A percentile compares a stretch with the other conserved stretches of the same genome.
These are phyloP conservation scores for Zostera marina DNA, from an alignment of 116 monocot species.

Conservation along the genomic window DNA sequence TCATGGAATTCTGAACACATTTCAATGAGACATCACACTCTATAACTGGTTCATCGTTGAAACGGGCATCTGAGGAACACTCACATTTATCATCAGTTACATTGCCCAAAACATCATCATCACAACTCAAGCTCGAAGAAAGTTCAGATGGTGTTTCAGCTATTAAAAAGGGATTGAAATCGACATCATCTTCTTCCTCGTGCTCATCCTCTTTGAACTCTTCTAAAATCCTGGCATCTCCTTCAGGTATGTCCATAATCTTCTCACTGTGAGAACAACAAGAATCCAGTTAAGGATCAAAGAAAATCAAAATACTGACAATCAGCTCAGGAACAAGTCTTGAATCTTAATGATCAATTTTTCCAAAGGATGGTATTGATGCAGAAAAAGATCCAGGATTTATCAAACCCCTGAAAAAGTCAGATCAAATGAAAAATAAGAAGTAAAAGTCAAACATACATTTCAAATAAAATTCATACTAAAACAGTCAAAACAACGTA, in stretches of 20 bases:
- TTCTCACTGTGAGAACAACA: not conserved
- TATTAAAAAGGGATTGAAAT: conserved; percentile 65
- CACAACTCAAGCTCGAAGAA: conserved; percentile 76
- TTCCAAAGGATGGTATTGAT: no score
- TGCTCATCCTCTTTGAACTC: conserved; percentile 20
- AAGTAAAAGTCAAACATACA: no score
- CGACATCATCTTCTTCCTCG: conserved; percentile 81
- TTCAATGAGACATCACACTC: not conserved
- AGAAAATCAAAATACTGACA: no score
- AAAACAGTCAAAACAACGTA: no score
- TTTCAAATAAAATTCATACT: no score
- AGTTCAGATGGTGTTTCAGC: conserved; percentile 55
- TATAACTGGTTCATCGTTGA: not conserved
- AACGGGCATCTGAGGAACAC: not conserved
- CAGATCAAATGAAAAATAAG: no score
- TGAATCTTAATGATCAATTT: no score
- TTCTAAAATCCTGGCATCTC: conserved; percentile 1
- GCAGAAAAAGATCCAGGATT: no score
- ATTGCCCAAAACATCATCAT: conserved; percentile 22
- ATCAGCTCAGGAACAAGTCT: no score
- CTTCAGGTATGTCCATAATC: not conserved
- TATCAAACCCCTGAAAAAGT: no score
- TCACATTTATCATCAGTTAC: conserved; percentile 4
- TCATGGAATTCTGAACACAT: not conserved
- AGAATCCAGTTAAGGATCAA: no score